Conservation (phyloP, 768 basidiomycete genomes). For the Psilocybe sp. region DNA sequence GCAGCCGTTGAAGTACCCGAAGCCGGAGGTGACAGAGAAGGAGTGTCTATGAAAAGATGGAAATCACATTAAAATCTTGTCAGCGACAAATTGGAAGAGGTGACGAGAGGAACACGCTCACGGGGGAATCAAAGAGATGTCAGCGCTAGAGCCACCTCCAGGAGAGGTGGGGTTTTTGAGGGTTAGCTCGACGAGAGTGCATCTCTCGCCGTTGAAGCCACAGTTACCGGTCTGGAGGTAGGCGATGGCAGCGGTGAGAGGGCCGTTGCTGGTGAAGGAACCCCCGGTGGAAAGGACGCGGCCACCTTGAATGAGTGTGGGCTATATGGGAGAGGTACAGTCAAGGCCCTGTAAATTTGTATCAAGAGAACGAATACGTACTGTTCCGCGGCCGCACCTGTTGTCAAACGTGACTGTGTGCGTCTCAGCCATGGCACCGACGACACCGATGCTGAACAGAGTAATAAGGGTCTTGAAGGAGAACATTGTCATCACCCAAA, state of each 20-base stretch:
- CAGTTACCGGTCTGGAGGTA: slow-evolving; percentile 22
- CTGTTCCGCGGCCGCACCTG: background rate
- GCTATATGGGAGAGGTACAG: slow-evolving; percentile 9
- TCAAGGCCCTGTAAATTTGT: background rate
- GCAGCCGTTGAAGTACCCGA: slow-evolving; percentile 42
- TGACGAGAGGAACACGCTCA: too few relatives aligned
- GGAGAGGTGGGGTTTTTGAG: slow-evolving; percentile 20
- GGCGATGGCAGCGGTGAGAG: slow-evolving; percentile 32
- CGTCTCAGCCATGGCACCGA: slow-evolving; percentile 1
- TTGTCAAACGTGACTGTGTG: slow-evolving; percentile 1
- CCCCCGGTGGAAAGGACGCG: slow-evolving; percentile 10
- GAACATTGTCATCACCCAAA: slow-evolving; percentile 1
- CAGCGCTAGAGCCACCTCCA: slow-evolving; percentile 11
- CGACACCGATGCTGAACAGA: background rate
- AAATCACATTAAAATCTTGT: background rate
- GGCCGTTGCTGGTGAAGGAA: slow-evolving; percentile 7
- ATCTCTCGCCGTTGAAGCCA: slow-evolving; percentile 22
- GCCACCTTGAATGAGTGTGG: slow-evolving; percentile 27
- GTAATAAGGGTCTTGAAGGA: background rate
- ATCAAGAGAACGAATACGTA: slow-evolving; percentile 8
- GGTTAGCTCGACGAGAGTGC: slow-evolving; percentile 32
- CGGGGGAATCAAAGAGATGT: slow-evolving; percentile 34
- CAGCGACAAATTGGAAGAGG: too few relatives aligned
- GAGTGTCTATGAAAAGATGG: slow-evolving; percentile 22
- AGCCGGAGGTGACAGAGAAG: slow-evolving; percentile 38